Conservation (phyloP, 75 land plant genomes). For the Larix kaempferi region DNA sequence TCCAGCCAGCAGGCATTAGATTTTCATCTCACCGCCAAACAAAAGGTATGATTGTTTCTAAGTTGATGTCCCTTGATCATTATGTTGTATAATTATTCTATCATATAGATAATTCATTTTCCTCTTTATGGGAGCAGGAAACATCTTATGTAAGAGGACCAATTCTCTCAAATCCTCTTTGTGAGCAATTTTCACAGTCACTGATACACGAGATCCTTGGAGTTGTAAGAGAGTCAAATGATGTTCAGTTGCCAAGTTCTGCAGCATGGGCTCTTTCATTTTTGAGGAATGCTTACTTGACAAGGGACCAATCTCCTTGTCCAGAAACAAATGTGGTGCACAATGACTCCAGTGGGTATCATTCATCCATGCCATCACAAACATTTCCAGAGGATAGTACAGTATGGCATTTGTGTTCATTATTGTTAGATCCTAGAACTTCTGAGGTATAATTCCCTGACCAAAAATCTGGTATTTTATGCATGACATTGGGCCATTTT, state of each 20-base stretch:
- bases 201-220: constrained; percentile 68
- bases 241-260: constrained; percentile 37
- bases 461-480: neutral
- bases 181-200: constrained; percentile 36
- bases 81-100: neutral
- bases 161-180: constrained; percentile 37
- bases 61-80: neutral
- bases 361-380: constrained; percentile 15
- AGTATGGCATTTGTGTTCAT: constrained; percentile 46
- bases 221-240: constrained; percentile 48
- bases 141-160: constrained; percentile 42
- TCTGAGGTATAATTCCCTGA: constrained; percentile 29
- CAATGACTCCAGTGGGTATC: neutral
- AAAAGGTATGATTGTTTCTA: constrained; percentile 24
- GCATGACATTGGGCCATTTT: neutral
- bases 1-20: neutral
- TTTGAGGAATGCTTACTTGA: constrained; percentile 34
- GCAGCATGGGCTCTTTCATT: constrained; percentile 77
- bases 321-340: neutral
- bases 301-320: neutral
- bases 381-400: constrained; percentile 48
- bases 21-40: constrained; percentile 11
- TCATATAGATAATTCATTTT: neutral
- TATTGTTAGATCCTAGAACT: constrained; percentile 31
- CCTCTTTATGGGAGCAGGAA: constrained; percentile 26